Evolutionary conservation across 108 stramenopile species (phyloP).

Genomic region (Cyclostephanos invisitatus): DNA sequence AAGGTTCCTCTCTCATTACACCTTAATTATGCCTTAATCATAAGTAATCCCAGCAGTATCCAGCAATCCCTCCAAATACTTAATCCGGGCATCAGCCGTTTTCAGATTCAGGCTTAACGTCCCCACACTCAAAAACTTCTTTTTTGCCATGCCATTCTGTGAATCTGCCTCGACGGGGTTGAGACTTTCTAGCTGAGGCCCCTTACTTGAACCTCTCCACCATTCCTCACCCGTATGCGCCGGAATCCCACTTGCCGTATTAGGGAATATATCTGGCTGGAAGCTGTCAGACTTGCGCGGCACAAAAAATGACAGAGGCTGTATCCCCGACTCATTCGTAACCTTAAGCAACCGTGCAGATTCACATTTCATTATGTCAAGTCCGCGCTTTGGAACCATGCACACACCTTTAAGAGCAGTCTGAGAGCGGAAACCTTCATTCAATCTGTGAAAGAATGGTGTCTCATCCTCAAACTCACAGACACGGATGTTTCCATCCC

Average conservation of each 20-base stretch:
- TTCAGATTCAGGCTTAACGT: constrained; percentile 73
- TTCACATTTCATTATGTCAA: constrained; percentile 94
- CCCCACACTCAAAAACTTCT: constrained; percentile 69
- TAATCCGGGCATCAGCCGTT: constrained; percentile 69
- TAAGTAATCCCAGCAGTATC: constrained; percentile 60
- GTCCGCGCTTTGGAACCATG: constrained; percentile 95
- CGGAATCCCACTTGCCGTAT: constrained; percentile 73
- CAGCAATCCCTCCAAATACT: constrained; percentile 79
- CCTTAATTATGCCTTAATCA: too few relatives aligned
- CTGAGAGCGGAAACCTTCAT: constrained; percentile 93
- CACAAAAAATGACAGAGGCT: constrained; percentile 92
- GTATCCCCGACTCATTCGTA: constrained; percentile 87
- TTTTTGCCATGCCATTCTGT: constrained; percentile 38
- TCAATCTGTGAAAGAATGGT: constrained; percentile 83
- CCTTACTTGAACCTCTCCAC: constrained; percentile 86
- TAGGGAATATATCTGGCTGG: constrained; percentile 98
- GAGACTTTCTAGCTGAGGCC: constrained; percentile 80
- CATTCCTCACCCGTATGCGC: constrained; percentile 95
- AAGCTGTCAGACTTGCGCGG: constrained; percentile 98
- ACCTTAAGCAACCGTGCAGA: constrained; percentile 94
- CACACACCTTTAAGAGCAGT: constrained; percentile 95
- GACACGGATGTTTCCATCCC: constrained; percentile 97
- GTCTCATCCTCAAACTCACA: constrained; percentile 95
- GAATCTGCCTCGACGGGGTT: constrained; percentile 53
- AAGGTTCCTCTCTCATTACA: constrained; percentile 4